These are phyloP conservation scores for Dendrothele bispora DNA, from an alignment of 768 basidiomycete species.

Conservation along the genomic window DNA sequence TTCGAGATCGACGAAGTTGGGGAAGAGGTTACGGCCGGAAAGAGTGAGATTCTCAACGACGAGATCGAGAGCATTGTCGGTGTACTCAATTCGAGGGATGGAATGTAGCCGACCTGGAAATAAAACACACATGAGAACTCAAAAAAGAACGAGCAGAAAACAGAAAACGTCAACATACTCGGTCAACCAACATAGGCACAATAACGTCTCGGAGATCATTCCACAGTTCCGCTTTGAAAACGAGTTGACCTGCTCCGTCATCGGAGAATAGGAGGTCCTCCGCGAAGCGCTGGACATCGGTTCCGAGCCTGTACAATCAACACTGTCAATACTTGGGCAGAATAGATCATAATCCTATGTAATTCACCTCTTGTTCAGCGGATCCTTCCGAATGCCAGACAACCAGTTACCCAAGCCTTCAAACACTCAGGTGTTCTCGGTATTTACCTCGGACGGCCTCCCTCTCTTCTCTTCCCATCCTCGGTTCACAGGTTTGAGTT, in stretches of 20 bases:
- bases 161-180: slow-evolving; percentile 44
- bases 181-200: slow-evolving; percentile 72
- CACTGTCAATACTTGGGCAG: background rate
- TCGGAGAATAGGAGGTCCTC: slow-evolving; percentile 84
- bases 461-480: too few species aligned
- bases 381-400: slow-evolving; percentile 81
- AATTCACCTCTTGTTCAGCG: slow-evolving; percentile 46
- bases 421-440: slow-evolving; percentile 74
- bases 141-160: background rate
- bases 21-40: slow-evolving; percentile 87
- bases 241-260: slow-evolving; percentile 77
- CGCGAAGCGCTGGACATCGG: slow-evolving; percentile 49
- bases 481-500: too few species aligned
- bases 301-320: slow-evolving; percentile 56
- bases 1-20: slow-evolving; percentile 71
- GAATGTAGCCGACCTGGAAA: slow-evolving; percentile 68
- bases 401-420: slow-evolving; percentile 76
- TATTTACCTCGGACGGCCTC: slow-evolving; percentile 38
- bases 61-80: slow-evolving; percentile 81
- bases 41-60: slow-evolving; percentile 93
- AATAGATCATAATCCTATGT: slow-evolving; percentile 14
- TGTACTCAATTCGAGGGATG: slow-evolving; percentile 93
- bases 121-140: background rate
- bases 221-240: slow-evolving; percentile 90
- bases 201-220: slow-evolving; percentile 84